Conservation (phyloP, 768 basidiomycete species). For the Mycena belliarum region DNA sequence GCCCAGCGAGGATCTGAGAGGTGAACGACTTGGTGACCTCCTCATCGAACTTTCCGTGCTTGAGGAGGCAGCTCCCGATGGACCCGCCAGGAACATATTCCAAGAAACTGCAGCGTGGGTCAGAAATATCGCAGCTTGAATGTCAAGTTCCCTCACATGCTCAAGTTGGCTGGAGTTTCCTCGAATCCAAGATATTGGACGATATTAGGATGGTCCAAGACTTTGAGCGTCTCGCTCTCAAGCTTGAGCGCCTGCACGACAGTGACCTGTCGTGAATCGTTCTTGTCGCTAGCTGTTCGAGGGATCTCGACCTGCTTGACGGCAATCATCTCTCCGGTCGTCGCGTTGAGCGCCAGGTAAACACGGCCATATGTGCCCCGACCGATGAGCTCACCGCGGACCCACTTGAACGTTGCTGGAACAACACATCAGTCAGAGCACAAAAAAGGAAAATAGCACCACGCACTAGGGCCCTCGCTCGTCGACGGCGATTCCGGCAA, state of each 20-base stretch:
- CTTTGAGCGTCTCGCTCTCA: constrained; percentile 95
- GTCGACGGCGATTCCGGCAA: constrained; percentile 59
- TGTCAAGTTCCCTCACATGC: constrained; percentile 67
- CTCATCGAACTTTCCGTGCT: constrained; percentile 91
- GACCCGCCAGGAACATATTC: constrained; percentile 99
- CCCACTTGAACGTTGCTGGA: constrained; percentile 94
- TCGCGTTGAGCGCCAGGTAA: constrained; percentile 93
- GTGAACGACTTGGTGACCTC: constrained; percentile 93
- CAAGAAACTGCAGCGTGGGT: constrained; percentile 67
- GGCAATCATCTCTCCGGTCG: constrained; percentile 98
- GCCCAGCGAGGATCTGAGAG: constrained; percentile 84
- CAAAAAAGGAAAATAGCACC: constrained; percentile 8
- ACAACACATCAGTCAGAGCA: constrained; percentile 4
- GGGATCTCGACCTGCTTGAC: constrained; percentile 99
- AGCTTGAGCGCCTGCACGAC: constrained; percentile 91
- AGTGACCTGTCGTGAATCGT: constrained; percentile 78
- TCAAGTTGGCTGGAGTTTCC: constrained; percentile 82
- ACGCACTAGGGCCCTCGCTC: constrained; percentile 64
- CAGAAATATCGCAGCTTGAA: not conserved
- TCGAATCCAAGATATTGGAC: constrained; percentile 97
- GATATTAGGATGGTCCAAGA: constrained; percentile 95
- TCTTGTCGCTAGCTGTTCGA: constrained; percentile 86
- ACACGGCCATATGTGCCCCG: constrained; percentile 97
- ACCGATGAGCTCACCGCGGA: constrained; percentile 95
- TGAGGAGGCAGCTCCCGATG: constrained; percentile 84